Evolutionary conservation across 257 asterid genomes (phyloP), one percentile per base, ranked within the genome.

Genomic region (Leptodermis oblonga): DNA sequence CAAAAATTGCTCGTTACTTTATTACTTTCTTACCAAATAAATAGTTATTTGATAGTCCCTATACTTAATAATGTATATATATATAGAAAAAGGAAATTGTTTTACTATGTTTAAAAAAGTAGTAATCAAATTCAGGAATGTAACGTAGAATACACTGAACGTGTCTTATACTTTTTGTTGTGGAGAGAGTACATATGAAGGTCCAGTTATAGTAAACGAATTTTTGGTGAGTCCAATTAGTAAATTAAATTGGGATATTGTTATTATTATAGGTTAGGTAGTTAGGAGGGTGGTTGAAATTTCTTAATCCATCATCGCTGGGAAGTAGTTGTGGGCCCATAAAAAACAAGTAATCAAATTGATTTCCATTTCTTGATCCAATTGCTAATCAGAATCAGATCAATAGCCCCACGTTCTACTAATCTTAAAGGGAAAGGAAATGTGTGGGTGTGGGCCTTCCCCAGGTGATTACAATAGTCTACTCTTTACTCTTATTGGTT

Each of bases 241-340:
- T 3, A 14, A 48, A 48, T 4, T 14, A 12, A 51, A 69, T 41
- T 53, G 73, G 78, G 70, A 61, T 64, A 65, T n/a, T n/a, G n/a
- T n/a, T n/a, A n/a, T n/a, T n/a, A n/a, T n/a, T n/a, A 65, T 83
- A 74, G 85, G 85, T 86, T 59, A 48, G 71, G 80, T 62, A 36
- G 65, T 63, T 72, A 72, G 13, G 75, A 72, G 13, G 75, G 82
- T 67, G 26, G 88, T 78, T 73, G 77, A 65, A 56, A 70, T 75
- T 76, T 84, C 77, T 8, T 61, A 39, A 73, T 77, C 84, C 45
- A 73, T 52, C 30, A 36, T 39, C 72, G 76, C 62, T 73, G 70
- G 52, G 26, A 49, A 10, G 4, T 39, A 4, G 43, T 4, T 18
- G n/a, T 18, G 18, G 55, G 59, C 59, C 59, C n/a, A 20, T 52